These are phyloP conservation scores for Metarhizium robertsii DNA, from an alignment of 2,329 filamentous ascomycete species.

Conservation along the genomic window DNA sequence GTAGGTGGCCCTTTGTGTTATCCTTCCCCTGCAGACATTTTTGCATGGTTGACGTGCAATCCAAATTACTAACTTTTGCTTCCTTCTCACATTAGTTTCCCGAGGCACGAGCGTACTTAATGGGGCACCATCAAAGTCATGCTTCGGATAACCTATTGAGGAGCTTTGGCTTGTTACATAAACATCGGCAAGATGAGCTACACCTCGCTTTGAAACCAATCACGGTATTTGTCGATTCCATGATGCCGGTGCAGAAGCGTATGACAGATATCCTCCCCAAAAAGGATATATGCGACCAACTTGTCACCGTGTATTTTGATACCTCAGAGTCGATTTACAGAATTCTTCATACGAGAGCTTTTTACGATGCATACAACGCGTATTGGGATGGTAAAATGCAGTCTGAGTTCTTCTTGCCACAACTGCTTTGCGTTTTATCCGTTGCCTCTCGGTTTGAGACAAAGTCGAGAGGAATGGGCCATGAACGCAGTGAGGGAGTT, in stretches of 20 bases:
- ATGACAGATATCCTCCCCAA: conserved; percentile 48
- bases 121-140: conserved; percentile 2
- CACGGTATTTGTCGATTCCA: conserved; percentile 48
- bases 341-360: conserved; percentile 42
- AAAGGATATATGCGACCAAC: conserved; percentile 39
- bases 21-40: neutral
- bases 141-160: conserved; percentile 32
- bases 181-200: conserved; percentile 36
- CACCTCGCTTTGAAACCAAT: conserved; percentile 39
- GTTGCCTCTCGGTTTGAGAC: conserved; percentile 44
- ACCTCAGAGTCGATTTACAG: conserved; percentile 44
- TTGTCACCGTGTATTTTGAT: conserved; percentile 39
- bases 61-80: neutral
- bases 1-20: conserved; percentile 22
- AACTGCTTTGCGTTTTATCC: conserved; percentile 42
- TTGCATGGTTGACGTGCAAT: neutral
- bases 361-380: conserved; percentile 38
- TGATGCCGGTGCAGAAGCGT: conserved; percentile 46
- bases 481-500: conserved; percentile 43
- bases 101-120: conserved; percentile 7
- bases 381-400: conserved; percentile 41
- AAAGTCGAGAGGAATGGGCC: conserved; percentile 38
- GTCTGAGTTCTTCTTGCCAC: conserved; percentile 42
- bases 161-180: conserved; percentile 38
- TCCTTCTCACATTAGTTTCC: conserved; percentile 3